Conservation (phyloP, 345 rosid genomes). For the Anacardium occidentale region DNA sequence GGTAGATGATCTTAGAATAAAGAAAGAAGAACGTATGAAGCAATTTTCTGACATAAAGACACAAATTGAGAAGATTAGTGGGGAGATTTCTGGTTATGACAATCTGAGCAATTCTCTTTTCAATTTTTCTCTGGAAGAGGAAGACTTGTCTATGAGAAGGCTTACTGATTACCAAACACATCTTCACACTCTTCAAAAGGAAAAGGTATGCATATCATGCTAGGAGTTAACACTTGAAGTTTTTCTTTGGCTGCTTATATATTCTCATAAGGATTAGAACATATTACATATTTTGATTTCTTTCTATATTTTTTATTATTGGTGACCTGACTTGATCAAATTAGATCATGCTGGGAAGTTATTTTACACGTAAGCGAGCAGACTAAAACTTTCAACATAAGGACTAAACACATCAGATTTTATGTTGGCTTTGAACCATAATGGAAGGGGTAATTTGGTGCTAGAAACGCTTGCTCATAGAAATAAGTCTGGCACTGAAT, state of each 20-base stretch:
- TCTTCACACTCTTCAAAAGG: constrained; percentile 77
- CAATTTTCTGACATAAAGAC: constrained; percentile 69
- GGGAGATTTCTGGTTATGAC: constrained; percentile 75
- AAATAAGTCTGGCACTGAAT: too few species aligned
- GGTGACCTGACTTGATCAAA: not conserved
- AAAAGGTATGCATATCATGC: constrained; percentile 55
- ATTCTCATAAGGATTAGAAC: not conserved
- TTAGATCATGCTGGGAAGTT: not conserved
- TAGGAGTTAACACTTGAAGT: not conserved
- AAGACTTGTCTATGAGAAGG: constrained; percentile 78
- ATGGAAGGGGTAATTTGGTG: not conserved
- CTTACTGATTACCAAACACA: constrained; percentile 78
- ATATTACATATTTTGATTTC: not conserved
- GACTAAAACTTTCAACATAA: not conserved
- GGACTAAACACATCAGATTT: not conserved
- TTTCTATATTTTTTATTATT: not conserved
- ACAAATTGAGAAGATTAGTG: constrained; percentile 80
- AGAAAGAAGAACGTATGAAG: constrained; percentile 75
- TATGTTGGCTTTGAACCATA: not conserved
- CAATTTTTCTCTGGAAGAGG: constrained; percentile 55
- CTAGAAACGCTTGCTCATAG: not conserved
- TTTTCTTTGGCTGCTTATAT: not conserved
- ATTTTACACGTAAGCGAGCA: not conserved
- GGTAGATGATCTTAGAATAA: constrained; percentile 69
- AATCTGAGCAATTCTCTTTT: constrained; percentile 36